Evolutionary conservation across 73 alveolate genomes (phyloP).

Genomic region (Stentor coeruleus): DNA sequence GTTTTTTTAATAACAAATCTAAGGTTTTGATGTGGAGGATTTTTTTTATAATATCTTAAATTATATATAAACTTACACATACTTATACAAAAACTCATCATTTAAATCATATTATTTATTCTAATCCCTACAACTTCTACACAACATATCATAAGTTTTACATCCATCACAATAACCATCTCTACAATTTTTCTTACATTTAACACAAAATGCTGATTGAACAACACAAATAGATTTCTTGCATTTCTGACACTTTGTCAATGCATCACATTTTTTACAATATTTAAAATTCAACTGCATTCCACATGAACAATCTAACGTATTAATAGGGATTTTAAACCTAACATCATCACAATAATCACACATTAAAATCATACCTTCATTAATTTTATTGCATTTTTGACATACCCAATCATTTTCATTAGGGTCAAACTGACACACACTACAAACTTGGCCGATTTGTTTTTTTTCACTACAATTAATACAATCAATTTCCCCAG

Average conservation of each 20-base stretch:
- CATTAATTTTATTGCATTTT: neutral
- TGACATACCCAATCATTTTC: neutral
- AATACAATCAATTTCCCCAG: neutral
- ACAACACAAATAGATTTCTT: neutral
- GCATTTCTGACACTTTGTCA: neutral
- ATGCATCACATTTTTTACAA: neutral
- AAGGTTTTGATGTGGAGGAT: no score
- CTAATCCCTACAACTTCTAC: no score
- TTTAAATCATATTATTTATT: no score
- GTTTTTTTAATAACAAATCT: no score
- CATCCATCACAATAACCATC: neutral
- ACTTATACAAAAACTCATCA: no score
- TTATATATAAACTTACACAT: no score
- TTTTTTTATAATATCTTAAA: no score
- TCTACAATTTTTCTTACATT: neutral
- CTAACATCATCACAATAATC: neutral
- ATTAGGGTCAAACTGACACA: neutral
- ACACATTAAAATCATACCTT: neutral
- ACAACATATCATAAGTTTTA: neutral
- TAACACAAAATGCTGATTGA: neutral
- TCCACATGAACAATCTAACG: neutral
- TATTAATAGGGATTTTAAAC: neutral
- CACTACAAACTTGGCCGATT: neutral
- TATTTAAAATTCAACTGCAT: neutral
- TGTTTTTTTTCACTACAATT: neutral